Evolutionary conservation across 257 asterid genomes (phyloP), one percentile per base, ranked within the genome.

Genomic region (Hygrophila difformis): DNA sequence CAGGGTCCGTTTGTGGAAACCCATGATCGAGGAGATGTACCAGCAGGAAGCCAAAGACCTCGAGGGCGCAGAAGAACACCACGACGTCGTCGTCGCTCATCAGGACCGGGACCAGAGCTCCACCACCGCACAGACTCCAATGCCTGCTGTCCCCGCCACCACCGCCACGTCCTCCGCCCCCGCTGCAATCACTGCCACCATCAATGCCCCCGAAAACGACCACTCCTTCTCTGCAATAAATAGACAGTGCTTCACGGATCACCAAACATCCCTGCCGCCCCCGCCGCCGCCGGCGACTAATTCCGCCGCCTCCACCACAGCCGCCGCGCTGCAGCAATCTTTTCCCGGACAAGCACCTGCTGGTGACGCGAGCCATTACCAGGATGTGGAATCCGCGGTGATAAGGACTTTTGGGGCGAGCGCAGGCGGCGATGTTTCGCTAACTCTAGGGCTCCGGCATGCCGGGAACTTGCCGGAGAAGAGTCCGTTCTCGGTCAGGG

Each of bases 21-120:
- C 99, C 66, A 87, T 91, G 99, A 94, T 91, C 33, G 99, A 91
- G 63, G 99, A 91, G 45, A 91, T 91, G 95, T 91, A 91, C 67
- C 94, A 83, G 37, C 94, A 91, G 67, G 99, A 91, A 42, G 73
- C 94, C 75, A 80, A 81, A 47, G 99, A 82, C 18, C 81, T 56
- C 0, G 60, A 6, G 3, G 37, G 12, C 12, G 37, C 8, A 33
- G 63, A 15, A 4, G 65, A 41, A 15, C 70, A 71, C 18, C 62
- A 46, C 18, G 69, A 62, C 37, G n/a, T n/a, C n/a, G n/a, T n/a
- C n/a, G n/a, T n/a, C n/a, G n/a, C n/a, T n/a, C n/a, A n/a, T n/a
- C 37, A 5, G 1, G 37, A 10, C 54, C 56, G 41, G 64, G 70
- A 64, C 65, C 84, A 68, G 47, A 67, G 59, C 77, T 64, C 62